These are phyloP conservation scores for Lachancea thermotolerans DNA, from an alignment of 805 yeast genomes.

Conservation along the genomic window DNA sequence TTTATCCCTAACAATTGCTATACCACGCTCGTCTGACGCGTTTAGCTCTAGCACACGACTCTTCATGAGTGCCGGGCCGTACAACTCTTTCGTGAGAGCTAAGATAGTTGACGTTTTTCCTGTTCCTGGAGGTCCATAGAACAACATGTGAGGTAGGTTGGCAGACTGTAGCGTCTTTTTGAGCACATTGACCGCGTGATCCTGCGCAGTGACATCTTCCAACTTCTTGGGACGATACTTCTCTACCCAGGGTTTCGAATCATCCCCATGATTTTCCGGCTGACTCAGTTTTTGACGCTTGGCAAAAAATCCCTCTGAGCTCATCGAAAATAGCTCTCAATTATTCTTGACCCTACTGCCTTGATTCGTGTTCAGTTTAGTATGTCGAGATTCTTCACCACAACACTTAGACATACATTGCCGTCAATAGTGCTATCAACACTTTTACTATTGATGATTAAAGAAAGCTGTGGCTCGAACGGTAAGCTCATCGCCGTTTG, in stretches of 20 bases:
- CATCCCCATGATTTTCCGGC: constrained; percentile 16
- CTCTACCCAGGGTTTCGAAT: constrained; percentile 81
- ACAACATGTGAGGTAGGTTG: constrained; percentile 85
- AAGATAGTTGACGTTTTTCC: constrained; percentile 86
- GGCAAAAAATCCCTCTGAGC: constrained; percentile 6
- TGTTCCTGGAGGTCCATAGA: constrained; percentile 92
- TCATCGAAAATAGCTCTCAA: constrained; percentile 1
- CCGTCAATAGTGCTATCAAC: background rate
- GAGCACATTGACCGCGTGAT: constrained; percentile 76
- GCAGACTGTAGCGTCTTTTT: constrained; percentile 72
- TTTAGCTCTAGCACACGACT: constrained; percentile 73
- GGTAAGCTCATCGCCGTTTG: too few species aligned
- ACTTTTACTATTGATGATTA: background rate
- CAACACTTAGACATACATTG: background rate
- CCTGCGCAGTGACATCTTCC: constrained; percentile 88
- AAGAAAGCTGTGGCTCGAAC: background rate
- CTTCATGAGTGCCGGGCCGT: constrained; percentile 64
- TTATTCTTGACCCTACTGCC: background rate
- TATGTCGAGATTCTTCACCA: background rate
- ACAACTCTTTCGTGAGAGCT: constrained; percentile 73
- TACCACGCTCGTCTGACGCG: constrained; percentile 90
- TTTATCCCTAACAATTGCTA: constrained; percentile 78
- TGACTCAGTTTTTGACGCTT: constrained; percentile 26
- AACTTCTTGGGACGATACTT: constrained; percentile 86
- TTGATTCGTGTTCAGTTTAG: too few species aligned